These are phyloP conservation scores for Phoenix dactylifera DNA, from an alignment of 176 grass and related monocot genomes.

Conservation along the genomic window DNA sequence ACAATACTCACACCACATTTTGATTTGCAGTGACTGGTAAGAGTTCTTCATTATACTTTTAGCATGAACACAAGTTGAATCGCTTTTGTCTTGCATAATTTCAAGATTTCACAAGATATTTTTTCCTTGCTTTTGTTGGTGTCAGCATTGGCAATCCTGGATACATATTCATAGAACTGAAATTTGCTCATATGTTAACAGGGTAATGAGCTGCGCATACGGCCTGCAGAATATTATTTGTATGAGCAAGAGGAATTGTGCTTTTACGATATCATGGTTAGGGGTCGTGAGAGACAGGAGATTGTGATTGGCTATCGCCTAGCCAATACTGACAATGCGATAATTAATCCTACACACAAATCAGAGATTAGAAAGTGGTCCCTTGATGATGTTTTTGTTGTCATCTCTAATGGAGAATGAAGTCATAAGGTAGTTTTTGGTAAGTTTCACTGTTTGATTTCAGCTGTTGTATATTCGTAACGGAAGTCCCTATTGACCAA, in stretches of 20 bases:
- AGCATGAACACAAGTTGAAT: too few relatives aligned
- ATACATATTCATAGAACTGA: neutral
- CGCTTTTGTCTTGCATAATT: too few relatives aligned
- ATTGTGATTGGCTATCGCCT: constrained; percentile 89
- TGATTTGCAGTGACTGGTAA: too few relatives aligned
- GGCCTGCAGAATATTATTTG: constrained; percentile 79
- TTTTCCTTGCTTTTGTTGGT: too few relatives aligned
- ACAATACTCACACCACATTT: too few relatives aligned
- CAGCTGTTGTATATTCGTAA: neutral
- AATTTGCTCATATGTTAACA: constrained; percentile 24
- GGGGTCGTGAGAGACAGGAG: constrained; percentile 67
- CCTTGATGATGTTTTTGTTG: constrained; percentile 91
- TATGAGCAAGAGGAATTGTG: constrained; percentile 93
- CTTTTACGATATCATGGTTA: constrained; percentile 94
- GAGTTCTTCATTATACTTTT: too few relatives aligned
- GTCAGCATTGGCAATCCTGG: too few relatives aligned
- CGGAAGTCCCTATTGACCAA: neutral
- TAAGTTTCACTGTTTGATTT: neutral
- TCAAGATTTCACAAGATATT: too few relatives aligned
- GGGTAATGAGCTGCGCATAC: constrained; percentile 94
- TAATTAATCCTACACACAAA: constrained; percentile 81
- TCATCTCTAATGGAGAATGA: constrained; percentile 75
- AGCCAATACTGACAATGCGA: constrained; percentile 57
- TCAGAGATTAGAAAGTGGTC: constrained; percentile 75
- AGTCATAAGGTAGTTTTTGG: constrained; percentile 5